Evolutionary conservation across 2,329 filamentous ascomycete species (phyloP), one percentile per base, ranked within the genome.

Genomic region (Trichoderma sp.): DNA sequence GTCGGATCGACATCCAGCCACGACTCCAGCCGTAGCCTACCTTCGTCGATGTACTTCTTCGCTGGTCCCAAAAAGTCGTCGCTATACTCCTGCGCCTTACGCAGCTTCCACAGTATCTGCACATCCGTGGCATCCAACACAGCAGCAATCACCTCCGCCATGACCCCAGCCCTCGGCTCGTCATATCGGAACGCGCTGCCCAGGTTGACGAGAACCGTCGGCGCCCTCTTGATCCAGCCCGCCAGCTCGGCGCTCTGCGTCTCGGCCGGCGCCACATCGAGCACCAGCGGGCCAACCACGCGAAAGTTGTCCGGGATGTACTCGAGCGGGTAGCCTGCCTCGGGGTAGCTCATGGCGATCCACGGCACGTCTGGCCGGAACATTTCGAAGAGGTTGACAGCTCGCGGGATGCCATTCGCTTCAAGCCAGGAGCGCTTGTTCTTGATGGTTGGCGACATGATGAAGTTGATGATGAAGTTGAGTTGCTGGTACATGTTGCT

Each of bases 161-260:
- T 78, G 10, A 48, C 64, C 4, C 17, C 42, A 12, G 76, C 76
- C 15, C 71, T 69, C 2, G 68, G 48, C 60, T 74, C 68, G 32
- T 68, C 67, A 53, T 73, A 75, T 4, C 70, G 70, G 27, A 78
- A 73, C 5, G 78, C 74, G 3, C 80, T 84, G 0, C 84, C 84
- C 0, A 86, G 75, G 64, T 83, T 84, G 9, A 86, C 78, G 13
- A 86, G 74, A 0, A 85, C 73, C 0, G 83, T 85, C 2, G 81
- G 81, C 0, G 72, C 74, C 10, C 72, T 70, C 1, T 74, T 73
- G 13, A 86, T 69, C 84, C 83, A 86, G 0, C 54, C 37, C 1
- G 77, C 76, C 32, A 86, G 72, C 45, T 80, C 78, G 0, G 79
- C 74, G 50, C 86, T 83, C 2, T 78, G 74, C 17, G 79, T 74